phyloP scores from a whole-genome alignment of 371 early-diverging fungal genomes.

The Parasitella parasitica region DNA sequence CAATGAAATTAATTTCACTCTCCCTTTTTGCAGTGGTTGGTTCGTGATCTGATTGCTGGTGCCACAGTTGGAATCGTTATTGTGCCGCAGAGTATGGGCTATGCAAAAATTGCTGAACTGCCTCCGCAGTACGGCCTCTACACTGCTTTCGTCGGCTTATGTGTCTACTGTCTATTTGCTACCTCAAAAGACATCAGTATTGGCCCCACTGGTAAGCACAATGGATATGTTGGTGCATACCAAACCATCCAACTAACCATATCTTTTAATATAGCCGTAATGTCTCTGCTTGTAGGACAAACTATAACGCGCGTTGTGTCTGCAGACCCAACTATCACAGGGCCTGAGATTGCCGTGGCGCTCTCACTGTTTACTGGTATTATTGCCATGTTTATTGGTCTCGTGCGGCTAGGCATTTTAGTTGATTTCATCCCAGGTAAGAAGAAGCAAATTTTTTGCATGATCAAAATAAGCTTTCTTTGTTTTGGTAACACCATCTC shows the following conservation, averaged over 20 bases:
- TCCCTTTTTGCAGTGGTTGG: slow-evolving; percentile 57
- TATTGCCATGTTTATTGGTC: slow-evolving; percentile 66
- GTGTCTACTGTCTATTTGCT: slow-evolving; percentile 78
- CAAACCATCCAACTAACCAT: slow-evolving; percentile 34
- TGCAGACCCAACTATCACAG: slow-evolving; percentile 32
- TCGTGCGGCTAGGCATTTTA: slow-evolving; percentile 78
- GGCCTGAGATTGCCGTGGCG: slow-evolving; percentile 49
- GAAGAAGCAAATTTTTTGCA: neutral
- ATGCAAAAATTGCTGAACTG: slow-evolving; percentile 81
- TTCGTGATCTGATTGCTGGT: slow-evolving; percentile 85
- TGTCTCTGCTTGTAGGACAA: slow-evolving; percentile 76
- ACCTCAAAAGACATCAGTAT: slow-evolving; percentile 87
- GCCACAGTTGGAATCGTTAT: slow-evolving; percentile 83
- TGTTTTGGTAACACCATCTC: neutral
- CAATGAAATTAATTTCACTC: neutral
- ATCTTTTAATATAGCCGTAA: slow-evolving; percentile 59
- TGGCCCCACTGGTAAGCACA: slow-evolving; percentile 75
- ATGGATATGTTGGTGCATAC: too few relatives aligned
- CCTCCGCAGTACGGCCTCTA: slow-evolving; percentile 87
- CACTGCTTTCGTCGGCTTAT: slow-evolving; percentile 70
- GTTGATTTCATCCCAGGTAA: slow-evolving; percentile 81
- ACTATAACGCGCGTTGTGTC: slow-evolving; percentile 50
- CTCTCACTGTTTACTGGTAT: slow-evolving; percentile 59
- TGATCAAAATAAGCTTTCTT: neutral
- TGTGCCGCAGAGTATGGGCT: slow-evolving; percentile 85